Base-by-base conservation (phyloP, 768 basidiomycete genomes). In the Leucosporidium yakuticum region DNA sequence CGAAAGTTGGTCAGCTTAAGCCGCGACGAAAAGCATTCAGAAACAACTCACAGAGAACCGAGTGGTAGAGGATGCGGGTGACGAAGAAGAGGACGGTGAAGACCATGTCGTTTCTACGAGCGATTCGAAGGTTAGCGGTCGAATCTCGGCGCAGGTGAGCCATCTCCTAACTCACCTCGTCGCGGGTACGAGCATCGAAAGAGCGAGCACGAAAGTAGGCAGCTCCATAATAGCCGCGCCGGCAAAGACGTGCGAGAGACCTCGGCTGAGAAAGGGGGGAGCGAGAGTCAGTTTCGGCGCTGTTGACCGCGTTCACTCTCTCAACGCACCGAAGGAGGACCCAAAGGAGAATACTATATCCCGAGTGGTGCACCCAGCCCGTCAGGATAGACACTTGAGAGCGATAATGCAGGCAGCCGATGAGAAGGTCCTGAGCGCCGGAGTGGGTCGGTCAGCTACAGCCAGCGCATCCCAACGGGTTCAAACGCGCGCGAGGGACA, bases 11-110 rank as follows among this genome's bases (percentile, higher is more conserved):
- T 47, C 17, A 27, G 59, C 25, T 20, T 3, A 25, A 21, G 56
- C 11, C n/a, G 47, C 47, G 47, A 48, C 21, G 47, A 21, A 48
- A 21, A n/a, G n/a, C n/a, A n/a, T n/a, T n/a, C n/a, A n/a, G 34
- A 58, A 25, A 29, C 25, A 44, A 11, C 53, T 54, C 53, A 54
- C 53, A 12, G 7, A 60, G 59, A 25, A 60, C 25, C 15, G 59
- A 27, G 59, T 60, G 59, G 32, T 47, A 60, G 17, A 25, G 25
- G 25, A 60, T 60, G n/a, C 59, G 59, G 32, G 59, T 60, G 44
- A 60, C 17, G 36, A 60, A 60, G 59, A 60, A 60, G 44, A 60
- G 17, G 25, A 44, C 21, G 14, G 59, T 44, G 44, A 60, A 60
- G 25, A 60, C 27, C 44, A 48, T 14, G 59, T 60, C 59, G 44